Percentiles rank a stretch among this genome's conserved stretches.
These are phyloP conservation scores for Prosopis cineraria DNA, from an alignment of 306 rosid species.

Conservation along the genomic window DNA sequence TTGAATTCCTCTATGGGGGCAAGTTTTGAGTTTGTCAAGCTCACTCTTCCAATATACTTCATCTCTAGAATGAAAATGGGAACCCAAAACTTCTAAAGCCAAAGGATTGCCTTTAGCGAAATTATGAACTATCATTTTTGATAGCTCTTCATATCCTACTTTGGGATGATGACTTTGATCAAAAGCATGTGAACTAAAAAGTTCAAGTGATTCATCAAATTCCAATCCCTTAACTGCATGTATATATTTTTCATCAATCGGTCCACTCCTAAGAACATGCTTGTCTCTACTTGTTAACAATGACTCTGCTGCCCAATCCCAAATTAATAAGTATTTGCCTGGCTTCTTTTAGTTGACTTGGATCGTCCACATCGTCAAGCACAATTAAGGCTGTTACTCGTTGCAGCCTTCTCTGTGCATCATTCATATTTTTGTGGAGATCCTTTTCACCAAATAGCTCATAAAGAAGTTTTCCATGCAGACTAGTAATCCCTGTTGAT, in stretches of 20 bases:
- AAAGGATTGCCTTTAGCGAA: background rate
- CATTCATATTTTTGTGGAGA: no score
- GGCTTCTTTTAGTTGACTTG: background rate
- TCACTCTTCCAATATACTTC: background rate
- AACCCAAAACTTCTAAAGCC: background rate
- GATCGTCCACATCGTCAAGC: conserved; percentile 21
- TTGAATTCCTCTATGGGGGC: background rate
- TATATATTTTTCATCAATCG: background rate
- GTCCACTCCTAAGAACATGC: no score
- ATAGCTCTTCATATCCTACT: background rate
- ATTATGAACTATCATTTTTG: background rate
- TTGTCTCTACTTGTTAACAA: no score
- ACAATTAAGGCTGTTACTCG: conserved; percentile 20
- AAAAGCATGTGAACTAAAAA: background rate
- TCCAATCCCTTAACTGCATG: background rate
- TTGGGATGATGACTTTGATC: background rate
- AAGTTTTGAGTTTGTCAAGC: background rate
- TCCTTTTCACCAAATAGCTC: background rate
- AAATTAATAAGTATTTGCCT: background rate
- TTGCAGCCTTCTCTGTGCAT: background rate
- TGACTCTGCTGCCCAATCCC: conserved; percentile 28
- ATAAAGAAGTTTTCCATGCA: background rate
- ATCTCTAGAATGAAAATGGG: background rate
- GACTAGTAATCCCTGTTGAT: background rate
- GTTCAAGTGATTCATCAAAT: background rate